Conservation (phyloP, 495 filamentous ascomycete species). For the Penicillium turbatum region DNA sequence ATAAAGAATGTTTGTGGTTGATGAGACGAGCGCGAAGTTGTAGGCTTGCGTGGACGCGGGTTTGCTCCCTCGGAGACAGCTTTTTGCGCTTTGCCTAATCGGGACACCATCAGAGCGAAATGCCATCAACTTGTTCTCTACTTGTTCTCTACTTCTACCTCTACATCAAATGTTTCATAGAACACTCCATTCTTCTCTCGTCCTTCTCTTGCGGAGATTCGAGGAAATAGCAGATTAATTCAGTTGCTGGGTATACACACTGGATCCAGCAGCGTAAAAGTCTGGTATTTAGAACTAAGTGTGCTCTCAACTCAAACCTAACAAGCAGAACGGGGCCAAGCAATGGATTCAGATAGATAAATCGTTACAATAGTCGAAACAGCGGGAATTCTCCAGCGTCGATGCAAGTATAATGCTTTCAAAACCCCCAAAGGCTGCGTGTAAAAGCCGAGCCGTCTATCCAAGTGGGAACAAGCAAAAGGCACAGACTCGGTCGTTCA, state of each 20-base stretch:
- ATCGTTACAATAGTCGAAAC: not conserved
- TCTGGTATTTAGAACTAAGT: slow-evolving; percentile 1
- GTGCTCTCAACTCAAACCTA: not conserved
- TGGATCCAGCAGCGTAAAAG: not conserved
- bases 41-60: slow-evolving; percentile 15
- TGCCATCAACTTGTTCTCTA: no score
- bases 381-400: not conserved
- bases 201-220: not conserved
- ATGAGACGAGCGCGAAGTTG: slow-evolving; percentile 7
- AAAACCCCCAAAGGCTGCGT: slow-evolving; percentile 1
- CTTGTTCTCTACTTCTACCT: no score
- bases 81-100: slow-evolving; percentile 37
- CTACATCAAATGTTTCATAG: no score
- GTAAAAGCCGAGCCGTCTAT: slow-evolving; percentile 3
- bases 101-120: slow-evolving; percentile 10
- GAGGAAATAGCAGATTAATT: not conserved
- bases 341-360: slow-evolving; percentile 7
- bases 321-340: not conserved
- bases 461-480: slow-evolving; percentile 1
- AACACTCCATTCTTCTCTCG: not conserved
- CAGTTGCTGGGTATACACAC: no score
- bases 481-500: not conserved
- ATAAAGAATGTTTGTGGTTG: not conserved
- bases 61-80: slow-evolving; percentile 24
- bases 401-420: not conserved